These are phyloP conservation scores for Cucurbita moschata DNA, from an alignment of 306 rosid species.

Conservation along the genomic window DNA sequence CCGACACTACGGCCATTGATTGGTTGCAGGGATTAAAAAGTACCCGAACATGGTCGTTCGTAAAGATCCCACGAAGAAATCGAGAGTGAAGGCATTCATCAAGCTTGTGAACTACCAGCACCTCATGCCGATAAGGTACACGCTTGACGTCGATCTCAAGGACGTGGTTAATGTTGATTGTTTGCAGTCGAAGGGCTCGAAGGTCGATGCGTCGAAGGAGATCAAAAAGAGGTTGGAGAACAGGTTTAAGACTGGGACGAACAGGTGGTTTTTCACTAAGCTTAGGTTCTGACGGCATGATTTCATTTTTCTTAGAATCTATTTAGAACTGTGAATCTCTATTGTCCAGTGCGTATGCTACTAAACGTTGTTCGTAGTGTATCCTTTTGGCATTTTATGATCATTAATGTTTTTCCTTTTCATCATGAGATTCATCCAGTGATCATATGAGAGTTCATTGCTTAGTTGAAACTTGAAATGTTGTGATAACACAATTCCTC, in stretches of 20 bases:
- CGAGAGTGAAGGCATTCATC: slow-evolving; percentile 31
- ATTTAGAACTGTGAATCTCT: not conserved
- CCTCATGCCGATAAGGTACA: slow-evolving; percentile 35
- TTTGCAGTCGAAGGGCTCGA: slow-evolving; percentile 22
- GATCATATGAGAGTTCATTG: not conserved
- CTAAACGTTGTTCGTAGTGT: not conserved
- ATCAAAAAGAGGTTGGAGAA: slow-evolving; percentile 32
- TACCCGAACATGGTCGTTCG: slow-evolving; percentile 36
- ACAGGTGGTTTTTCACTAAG: slow-evolving; percentile 43
- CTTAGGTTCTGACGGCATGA: slow-evolving; percentile 23
- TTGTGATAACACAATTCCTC: too few species aligned
- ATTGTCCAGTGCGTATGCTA: not conserved
- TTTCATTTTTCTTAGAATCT: not conserved
- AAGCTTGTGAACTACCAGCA: slow-evolving; percentile 38
- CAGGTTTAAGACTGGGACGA: slow-evolving; percentile 39
- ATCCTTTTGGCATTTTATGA: not conserved
- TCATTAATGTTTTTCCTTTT: not conserved
- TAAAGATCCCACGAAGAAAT: slow-evolving; percentile 34
- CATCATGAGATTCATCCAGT: too few species aligned
- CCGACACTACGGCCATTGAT: slow-evolving; percentile 32
- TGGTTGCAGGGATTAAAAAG: slow-evolving; percentile 35
- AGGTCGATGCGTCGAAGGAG: slow-evolving; percentile 32
- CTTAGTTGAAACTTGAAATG: not conserved
- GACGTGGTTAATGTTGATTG: slow-evolving; percentile 23
- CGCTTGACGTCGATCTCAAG: slow-evolving; percentile 35